Evolutionary conservation across 352 stramenopile species (phyloP).

Genomic region (Phytopythium aichiense): DNA sequence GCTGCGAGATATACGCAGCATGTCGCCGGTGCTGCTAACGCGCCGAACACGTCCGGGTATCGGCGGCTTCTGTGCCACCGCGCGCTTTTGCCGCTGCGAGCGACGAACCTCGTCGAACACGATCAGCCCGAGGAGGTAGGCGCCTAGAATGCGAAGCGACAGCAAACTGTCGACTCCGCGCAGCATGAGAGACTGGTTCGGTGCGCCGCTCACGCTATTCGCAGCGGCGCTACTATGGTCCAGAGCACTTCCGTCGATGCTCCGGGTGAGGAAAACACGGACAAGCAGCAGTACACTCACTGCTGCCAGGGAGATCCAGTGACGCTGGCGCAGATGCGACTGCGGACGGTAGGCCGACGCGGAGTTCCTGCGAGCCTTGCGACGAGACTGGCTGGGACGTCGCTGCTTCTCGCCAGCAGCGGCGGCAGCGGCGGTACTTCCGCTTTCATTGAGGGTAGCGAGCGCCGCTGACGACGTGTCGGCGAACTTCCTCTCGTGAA

Average conservation of each 20-base stretch:
- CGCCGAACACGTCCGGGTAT: background rate
- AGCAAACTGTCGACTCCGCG: slow-evolving; percentile 39
- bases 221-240: slow-evolving; percentile 3
- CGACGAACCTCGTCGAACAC: slow-evolving; percentile 44
- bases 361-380: slow-evolving; percentile 2
- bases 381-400: background rate
- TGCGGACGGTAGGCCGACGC: slow-evolving; percentile 7
- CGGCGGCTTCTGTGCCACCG: slow-evolving; percentile 8
- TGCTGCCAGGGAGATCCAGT: slow-evolving; percentile 39
- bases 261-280: slow-evolving; percentile 33
- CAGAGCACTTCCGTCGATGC: slow-evolving; percentile 19
- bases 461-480: slow-evolving; percentile 1
- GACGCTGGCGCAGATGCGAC: slow-evolving; percentile 46
- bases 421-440: no score
- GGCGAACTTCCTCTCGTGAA: slow-evolving; percentile 10
- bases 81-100: slow-evolving; percentile 15
- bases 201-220: slow-evolving; percentile 3
- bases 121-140: slow-evolving; percentile 46
- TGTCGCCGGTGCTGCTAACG: background rate
- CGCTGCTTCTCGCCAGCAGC: background rate
- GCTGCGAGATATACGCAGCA: background rate
- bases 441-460: background rate
- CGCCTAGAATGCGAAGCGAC: slow-evolving; percentile 43
- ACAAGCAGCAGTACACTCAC: slow-evolving; percentile 29
- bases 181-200: slow-evolving; percentile 25